A percentile compares a stretch with the other conserved stretches of the same genome.
phyloP scores from a whole-genome alignment of 176 grass and related monocot genomes.

The bread wheat (Triticum aestivum) region IWGSC_CS_RefSeq_v2.1 NC_057809.1:103626317-103626816 shows the following conservation, averaged over 20 bases:
- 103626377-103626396: slow-evolving; percentile 10
- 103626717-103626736: too few species aligned
- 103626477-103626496: neutral
- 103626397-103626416: neutral
- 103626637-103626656: too few species aligned
- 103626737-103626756: too few species aligned
- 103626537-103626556: slow-evolving; percentile 27
- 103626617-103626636: neutral
- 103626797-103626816: too few species aligned
- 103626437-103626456: slow-evolving; percentile 12
- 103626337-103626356: neutral
- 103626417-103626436: slow-evolving; percentile 3
- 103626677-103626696: neutral
- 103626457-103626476: slow-evolving; percentile 4
- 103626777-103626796: too few species aligned
- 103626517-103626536: slow-evolving; percentile 32
- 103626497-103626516: slow-evolving; percentile 9
- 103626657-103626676: neutral
- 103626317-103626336: neutral
- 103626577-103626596: slow-evolving; percentile 28
- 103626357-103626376: neutral
- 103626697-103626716: too few species aligned
- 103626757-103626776: neutral
- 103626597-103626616: neutral
- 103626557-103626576: slow-evolving; percentile 36